These are phyloP conservation scores for Xylariaceae sp. DNA, from an alignment of 2,329 filamentous ascomycete genomes.

Conservation along the genomic window DNA sequence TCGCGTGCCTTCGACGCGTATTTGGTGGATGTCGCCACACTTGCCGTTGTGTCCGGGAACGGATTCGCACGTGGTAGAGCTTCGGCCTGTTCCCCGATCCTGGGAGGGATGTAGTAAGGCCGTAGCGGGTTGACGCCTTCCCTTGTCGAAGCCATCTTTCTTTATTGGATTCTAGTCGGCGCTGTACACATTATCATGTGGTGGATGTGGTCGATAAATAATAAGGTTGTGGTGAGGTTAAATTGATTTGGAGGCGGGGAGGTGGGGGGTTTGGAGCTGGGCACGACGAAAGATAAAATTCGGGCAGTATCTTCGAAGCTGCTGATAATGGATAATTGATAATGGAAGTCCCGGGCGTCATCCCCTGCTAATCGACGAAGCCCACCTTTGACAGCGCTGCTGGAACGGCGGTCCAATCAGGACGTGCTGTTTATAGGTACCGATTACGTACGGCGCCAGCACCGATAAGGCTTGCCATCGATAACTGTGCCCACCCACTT, in stretches of 20 bases:
- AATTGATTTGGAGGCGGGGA: slow-evolving; percentile 2
- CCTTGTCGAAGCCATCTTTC: slow-evolving; percentile 31
- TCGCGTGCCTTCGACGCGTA: slow-evolving; percentile 68
- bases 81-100: slow-evolving; percentile 53
- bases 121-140: slow-evolving; percentile 54
- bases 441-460: too few relatives aligned
- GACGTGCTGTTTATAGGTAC: too few relatives aligned
- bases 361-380: background rate
- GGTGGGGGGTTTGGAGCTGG: background rate
- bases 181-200: slow-evolving; percentile 13
- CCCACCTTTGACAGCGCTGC: background rate
- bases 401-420: too few relatives aligned
- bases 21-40: slow-evolving; percentile 31
- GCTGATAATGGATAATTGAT: background rate
- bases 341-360: slow-evolving; percentile 1
- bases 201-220: background rate
- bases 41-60: slow-evolving; percentile 40
- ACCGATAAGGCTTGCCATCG: too few relatives aligned
- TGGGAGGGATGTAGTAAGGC: slow-evolving; percentile 59
- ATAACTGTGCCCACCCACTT: too few relatives aligned
- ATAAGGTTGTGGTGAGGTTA: background rate
- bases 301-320: background rate
- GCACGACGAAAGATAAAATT: background rate
- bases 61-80: slow-evolving; percentile 36
- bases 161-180: background rate